phyloP scores from a whole-genome alignment of 164 flowering plant species.

The Umbellularia californica region DNA sequence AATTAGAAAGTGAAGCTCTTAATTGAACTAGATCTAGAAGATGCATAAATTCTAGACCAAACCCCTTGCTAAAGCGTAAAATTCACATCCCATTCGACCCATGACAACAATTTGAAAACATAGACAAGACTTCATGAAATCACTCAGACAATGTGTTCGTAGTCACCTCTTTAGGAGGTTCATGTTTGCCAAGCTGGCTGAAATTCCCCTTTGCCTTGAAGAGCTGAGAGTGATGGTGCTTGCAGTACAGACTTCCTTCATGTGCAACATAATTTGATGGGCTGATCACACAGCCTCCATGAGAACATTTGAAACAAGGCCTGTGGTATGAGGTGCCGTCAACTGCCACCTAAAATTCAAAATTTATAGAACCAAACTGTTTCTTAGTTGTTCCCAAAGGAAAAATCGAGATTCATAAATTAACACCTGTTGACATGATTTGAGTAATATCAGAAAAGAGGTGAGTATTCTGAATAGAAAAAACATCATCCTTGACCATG shows the following conservation, averaged over 20 bases:
- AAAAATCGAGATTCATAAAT: no score
- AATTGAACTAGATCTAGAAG: no score
- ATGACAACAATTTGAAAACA: neutral
- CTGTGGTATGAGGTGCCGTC: conserved; percentile 81
- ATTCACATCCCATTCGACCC: neutral
- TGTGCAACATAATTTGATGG: conserved; percentile 83
- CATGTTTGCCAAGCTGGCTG: conserved; percentile 66
- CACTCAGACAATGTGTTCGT: conserved; percentile 29
- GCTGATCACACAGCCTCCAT: conserved; percentile 81
- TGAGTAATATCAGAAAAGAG: no score
- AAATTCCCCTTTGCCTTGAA: conserved; percentile 84
- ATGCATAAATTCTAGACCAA: no score
- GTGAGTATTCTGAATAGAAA: no score
- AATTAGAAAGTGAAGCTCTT: neutral
- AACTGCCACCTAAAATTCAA: conserved; percentile 55
- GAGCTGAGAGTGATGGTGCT: conserved; percentile 77
- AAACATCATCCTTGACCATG: no score
- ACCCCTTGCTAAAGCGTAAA: no score
- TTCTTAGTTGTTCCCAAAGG: no score
- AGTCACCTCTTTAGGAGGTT: conserved; percentile 32
- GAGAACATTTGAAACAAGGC: conserved; percentile 78
- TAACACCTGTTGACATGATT: no score
- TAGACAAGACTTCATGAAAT: neutral
- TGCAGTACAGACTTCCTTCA: conserved; percentile 70
- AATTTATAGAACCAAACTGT: neutral